These are phyloP conservation scores for Sclerotinia minor DNA, from an alignment of 2,329 filamentous ascomycete species.

Conservation along the genomic window DNA sequence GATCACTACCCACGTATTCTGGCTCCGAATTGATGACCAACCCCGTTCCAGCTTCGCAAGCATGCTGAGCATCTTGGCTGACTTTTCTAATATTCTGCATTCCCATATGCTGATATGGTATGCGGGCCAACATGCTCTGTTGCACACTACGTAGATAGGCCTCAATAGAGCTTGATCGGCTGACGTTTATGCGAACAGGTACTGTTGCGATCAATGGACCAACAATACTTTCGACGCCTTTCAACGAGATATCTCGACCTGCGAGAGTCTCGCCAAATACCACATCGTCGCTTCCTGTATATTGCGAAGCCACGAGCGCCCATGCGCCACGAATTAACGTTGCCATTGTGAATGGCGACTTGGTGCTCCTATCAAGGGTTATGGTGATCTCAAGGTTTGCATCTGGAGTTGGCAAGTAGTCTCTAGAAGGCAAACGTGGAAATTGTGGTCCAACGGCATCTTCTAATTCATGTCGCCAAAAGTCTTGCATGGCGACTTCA, in stretches of 20 bases:
- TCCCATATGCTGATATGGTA: slow-evolving; percentile 42
- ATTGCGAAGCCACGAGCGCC: slow-evolving; percentile 46
- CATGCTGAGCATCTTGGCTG: slow-evolving; percentile 42
- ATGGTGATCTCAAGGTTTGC: slow-evolving; percentile 47
- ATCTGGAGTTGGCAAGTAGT: slow-evolving; percentile 49
- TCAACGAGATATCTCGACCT: slow-evolving; percentile 45
- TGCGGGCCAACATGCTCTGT: slow-evolving; percentile 48
- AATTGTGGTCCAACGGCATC: slow-evolving; percentile 51
- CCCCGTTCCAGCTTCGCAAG: slow-evolving; percentile 32
- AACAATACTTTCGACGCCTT: slow-evolving; percentile 46
- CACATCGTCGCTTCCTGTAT: slow-evolving; percentile 44
- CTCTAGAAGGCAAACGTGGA: slow-evolving; percentile 49
- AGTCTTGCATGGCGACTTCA: slow-evolving; percentile 41
- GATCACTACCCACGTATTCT: slow-evolving; percentile 9
- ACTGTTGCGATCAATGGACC: slow-evolving; percentile 49
- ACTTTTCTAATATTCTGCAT: slow-evolving; percentile 36
- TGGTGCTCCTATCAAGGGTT: slow-evolving; percentile 23
- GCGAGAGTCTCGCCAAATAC: slow-evolving; percentile 49
- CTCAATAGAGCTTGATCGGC: slow-evolving; percentile 40
- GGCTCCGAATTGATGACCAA: slow-evolving; percentile 17
- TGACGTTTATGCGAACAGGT: slow-evolving; percentile 40
- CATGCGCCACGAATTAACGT: slow-evolving; percentile 42
- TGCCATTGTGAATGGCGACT: slow-evolving; percentile 31
- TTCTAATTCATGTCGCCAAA: slow-evolving; percentile 50
- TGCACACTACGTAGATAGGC: slow-evolving; percentile 51